Evolutionary conservation across 2,329 filamentous ascomycete species (phyloP), one percentile per base, ranked within the genome.

Genomic region (Penicillium psychrosexuale): DNA sequence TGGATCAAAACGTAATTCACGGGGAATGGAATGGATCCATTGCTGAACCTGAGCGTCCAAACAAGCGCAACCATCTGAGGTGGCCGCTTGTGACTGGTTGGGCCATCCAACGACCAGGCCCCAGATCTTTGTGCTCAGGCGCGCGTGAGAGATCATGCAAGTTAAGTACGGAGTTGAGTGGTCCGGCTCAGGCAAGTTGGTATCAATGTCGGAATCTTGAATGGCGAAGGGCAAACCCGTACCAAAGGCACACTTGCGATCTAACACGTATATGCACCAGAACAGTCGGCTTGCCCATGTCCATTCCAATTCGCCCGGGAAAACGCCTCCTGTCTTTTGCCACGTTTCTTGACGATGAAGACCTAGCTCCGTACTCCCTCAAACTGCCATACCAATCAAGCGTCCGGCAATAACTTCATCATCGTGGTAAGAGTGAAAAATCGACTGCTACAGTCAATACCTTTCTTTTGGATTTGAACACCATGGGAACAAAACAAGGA

Each of bases 201-300:
- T 76, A 47, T 82, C 79, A 55, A 82, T 77, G 46, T 81, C 79
- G 0, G 74, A 72, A 50, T 81, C 78, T 11, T 78, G 70, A 5
- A 82, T 70, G 0, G 75, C 75, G 59, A 80, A 81, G 0, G 79
- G 78, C 19, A 81, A 61, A 12, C 79, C 78, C 0, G 78, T 81
- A 2, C 79, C 79, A 33, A 82, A 80, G 9, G 78, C 80, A 77
- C 78, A 82, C 22, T 79, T 75, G 0, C 78, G 75, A 47, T 82
- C 80, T 0, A 82, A 72, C 0, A 79, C 75, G 51, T 81, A 82
- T 17, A 80, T 77, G 30, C 74, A 78, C 78, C 79, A 82, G 56
- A 81, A 82, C 0, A 81, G 52, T 27, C 69, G 57, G 40, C 65
- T 71, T 3, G 69, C 68, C 64, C 69, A 72, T 7, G 60, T 71